Conservation (phyloP, 805 yeast genomes). For the Saccharomycopsis babjevae region DNA sequence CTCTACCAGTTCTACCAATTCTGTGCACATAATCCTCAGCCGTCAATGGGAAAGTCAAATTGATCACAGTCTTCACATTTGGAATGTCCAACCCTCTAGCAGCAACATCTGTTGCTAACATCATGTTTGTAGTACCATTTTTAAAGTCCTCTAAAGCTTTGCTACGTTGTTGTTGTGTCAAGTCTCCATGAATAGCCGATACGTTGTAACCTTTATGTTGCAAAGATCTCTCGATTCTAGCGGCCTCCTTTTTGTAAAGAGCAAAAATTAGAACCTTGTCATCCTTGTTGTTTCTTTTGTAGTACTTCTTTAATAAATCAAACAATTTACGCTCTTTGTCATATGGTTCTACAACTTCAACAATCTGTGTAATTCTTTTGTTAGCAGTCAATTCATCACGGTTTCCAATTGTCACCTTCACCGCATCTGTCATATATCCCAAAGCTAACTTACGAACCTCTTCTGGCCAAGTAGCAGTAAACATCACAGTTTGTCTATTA, state of each 20-base stretch:
- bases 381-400: conserved; percentile 91
- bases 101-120: conserved; percentile 97
- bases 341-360: conserved; percentile 80
- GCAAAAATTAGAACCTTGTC: conserved; percentile 91
- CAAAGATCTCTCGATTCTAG: conserved; percentile 74
- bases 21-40: conserved; percentile 96
- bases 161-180: conserved; percentile 86
- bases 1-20: conserved; percentile 97
- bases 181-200: conserved; percentile 94
- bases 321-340: conserved; percentile 71
- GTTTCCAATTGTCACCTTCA: conserved; percentile 86
- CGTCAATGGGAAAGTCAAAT: conserved; percentile 90
- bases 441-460: conserved; percentile 90
- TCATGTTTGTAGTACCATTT: conserved; percentile 58
- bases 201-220: conserved; percentile 65
- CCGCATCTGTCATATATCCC: conserved; percentile 74
- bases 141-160: conserved; percentile 80
- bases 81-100: conserved; percentile 98
- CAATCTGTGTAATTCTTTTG: conserved; percentile 85
- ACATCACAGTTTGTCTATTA: conserved; percentile 86
- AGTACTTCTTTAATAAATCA: conserved; percentile 64
- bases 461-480: conserved; percentile 99
- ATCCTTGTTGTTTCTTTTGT: conserved; percentile 49
- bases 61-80: conserved; percentile 89
- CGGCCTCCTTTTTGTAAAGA: conserved; percentile 91